A percentile compares a stretch with the other conserved stretches of the same genome.
Conservation (phyloP, 768 basidiomycete genomes). For the Leccinum broughii region DNA sequence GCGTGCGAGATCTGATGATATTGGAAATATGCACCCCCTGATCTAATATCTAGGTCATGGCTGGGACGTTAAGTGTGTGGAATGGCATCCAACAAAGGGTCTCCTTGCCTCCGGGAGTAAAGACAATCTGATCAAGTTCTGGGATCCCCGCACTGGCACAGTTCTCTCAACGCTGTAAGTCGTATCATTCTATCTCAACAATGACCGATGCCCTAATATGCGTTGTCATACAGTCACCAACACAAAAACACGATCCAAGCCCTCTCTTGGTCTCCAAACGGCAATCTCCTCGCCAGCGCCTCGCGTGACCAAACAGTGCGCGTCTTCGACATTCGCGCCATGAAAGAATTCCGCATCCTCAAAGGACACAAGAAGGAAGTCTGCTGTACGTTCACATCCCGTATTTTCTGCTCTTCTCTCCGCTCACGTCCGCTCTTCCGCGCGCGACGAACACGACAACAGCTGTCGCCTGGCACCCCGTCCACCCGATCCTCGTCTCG, state of each 20-base stretch:
- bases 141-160: conserved; percentile 95
- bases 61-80: conserved; percentile 97
- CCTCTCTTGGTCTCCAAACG: conserved; percentile 90
- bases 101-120: conserved; percentile 94
- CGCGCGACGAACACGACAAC: not conserved
- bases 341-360: conserved; percentile 91
- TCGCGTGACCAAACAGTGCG: conserved; percentile 94
- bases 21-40: not conserved
- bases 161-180: conserved; percentile 86
- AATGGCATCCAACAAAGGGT: conserved; percentile 99
- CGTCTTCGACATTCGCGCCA: conserved; percentile 96
- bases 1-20: not conserved
- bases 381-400: conserved; percentile 65
- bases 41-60: conserved; percentile 74
- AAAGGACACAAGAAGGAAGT: conserved; percentile 99
- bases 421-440: not conserved
- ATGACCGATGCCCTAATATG: not conserved
- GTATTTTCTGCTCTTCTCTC: not conserved
- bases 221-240: conserved; percentile 71
- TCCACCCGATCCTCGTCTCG: conserved; percentile 88
- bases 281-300: conserved; percentile 91
- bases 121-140: conserved; percentile 98
- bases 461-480: conserved; percentile 96
- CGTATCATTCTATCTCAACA: not conserved
- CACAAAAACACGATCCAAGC: conserved; percentile 98